A percentile compares a stretch with the other conserved stretches of the same genome.
Conservation (phyloP, 805 yeast genomes). For the Candida nanaspora region DNA sequence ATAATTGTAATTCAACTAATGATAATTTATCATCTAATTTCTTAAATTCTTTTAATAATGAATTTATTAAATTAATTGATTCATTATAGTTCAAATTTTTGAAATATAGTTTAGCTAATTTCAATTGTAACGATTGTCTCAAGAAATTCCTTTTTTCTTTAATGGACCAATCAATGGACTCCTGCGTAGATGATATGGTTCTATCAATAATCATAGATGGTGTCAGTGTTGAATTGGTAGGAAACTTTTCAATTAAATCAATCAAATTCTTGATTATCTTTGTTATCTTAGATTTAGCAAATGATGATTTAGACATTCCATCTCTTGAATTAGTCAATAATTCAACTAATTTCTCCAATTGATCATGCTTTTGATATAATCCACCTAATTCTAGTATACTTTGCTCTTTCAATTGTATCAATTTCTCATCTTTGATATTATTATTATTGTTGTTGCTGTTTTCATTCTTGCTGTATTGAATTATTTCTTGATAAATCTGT, state of each 20-base stretch:
- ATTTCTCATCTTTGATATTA: conserved; percentile 30
- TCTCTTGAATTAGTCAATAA: conserved; percentile 53
- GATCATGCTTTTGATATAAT: conserved; percentile 46
- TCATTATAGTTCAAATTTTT: conserved; percentile 57
- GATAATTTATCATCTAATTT: conserved; percentile 93
- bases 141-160: conserved; percentile 78
- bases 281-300: conserved; percentile 93
- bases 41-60: conserved; percentile 77
- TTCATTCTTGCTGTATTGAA: too few relatives aligned
- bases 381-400: conserved; percentile 74
- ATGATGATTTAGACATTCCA: conserved; percentile 55
- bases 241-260: conserved; percentile 65
- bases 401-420: conserved; percentile 51
- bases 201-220: conserved; percentile 41
- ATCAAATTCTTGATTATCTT: conserved; percentile 78
- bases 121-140: conserved; percentile 80
- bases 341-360: conserved; percentile 44
- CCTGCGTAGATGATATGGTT: conserved; percentile 68
- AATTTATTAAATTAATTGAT: conserved; percentile 65
- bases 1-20: conserved; percentile 87
- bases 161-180: conserved; percentile 82
- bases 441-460: too few relatives aligned
- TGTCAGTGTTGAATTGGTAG: conserved; percentile 23
- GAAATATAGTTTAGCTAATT: conserved; percentile 70
- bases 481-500: conserved; percentile 43